Percentiles rank a stretch among this genome's conserved stretches.
Conservation (phyloP, 148 eudicot species). For the Rhododendron griersonianum region DNA sequence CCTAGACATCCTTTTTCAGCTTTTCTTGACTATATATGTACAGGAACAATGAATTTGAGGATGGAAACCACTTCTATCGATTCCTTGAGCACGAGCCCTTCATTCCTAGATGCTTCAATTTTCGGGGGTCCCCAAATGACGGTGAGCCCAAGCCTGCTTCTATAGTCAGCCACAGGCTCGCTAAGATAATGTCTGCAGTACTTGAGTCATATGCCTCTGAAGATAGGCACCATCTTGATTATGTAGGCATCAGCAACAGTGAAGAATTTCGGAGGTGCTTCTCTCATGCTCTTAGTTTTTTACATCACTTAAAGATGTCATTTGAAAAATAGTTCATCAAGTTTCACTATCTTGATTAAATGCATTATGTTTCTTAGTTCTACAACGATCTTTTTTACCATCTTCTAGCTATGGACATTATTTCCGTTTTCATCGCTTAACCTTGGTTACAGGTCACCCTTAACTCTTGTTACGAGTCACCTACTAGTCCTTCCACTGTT, state of each 20-base stretch:
- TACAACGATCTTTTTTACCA: neutral
- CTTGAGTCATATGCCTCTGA: constrained; percentile 90
- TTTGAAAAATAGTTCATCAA: neutral
- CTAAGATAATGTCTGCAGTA: constrained; percentile 78
- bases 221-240: constrained; percentile 59
- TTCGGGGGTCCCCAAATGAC: constrained; percentile 65
- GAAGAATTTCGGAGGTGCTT: constrained; percentile 88
- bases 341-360: neutral
- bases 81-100: constrained; percentile 88
- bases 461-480: neutral
- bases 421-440: neutral
- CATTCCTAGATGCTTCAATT: constrained; percentile 74
- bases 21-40: neutral
- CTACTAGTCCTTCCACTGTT: neutral
- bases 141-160: constrained; percentile 58
- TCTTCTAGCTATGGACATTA: neutral
- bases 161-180: constrained; percentile 42
- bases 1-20: neutral
- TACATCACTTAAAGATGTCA: neutral
- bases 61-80: constrained; percentile 65
- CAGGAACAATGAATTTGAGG: constrained; percentile 74
- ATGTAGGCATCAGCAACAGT: constrained; percentile 74
- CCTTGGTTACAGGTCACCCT: neutral
- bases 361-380: neutral
- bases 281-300: neutral